Base-by-base conservation (phyloP, 345 rosid genomes). In the Laguncularia racemosa region DNA sequence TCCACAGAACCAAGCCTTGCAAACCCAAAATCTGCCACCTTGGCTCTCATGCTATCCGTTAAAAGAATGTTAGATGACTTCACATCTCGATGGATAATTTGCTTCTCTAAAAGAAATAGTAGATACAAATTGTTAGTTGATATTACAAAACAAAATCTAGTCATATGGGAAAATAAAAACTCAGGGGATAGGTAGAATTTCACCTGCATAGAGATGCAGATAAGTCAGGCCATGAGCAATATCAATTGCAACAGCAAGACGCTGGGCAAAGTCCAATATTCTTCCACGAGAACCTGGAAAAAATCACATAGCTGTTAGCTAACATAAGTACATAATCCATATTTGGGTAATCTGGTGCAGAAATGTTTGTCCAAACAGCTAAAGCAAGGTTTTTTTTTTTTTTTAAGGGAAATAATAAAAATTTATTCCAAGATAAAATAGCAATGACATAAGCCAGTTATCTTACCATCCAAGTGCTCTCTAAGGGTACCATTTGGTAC, bases 1-100 rank as follows among this genome's bases (percentile, higher is more conserved):
- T 86, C 87, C 11, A 84, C 8, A 16, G 91, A 86, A 51, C 95
- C 97, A n/a, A 78, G 73, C 75, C 85, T 83, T 45, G 97, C 97
- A 48, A 93, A 93, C 49, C 99, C 99, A 50, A 93, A 93, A 75
- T 93, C 96, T 11, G 96, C 89, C 53, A 93, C 97, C 74, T 93
- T 93, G 57, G 97, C 97, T 78, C 95, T 83, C 96, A 93, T 71
- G 73, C 81, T 81, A 56, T 87, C 95, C 43, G 97, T 89, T 59
- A 93, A 70, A 67, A 93, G 90, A 61, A 93, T 85, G 83, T 89
- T 93, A 21, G 99, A 89, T 44, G 99, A 84, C 63, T 93, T 93
- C 67, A 93, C 88, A 44, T 89, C 99, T 59, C 99, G 83, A 66
- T 93, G 97, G 59, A 93, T 93, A 18, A 93, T 89, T 69, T 81